Percentiles rank a stretch among this genome's conserved stretches.
phyloP scores from a whole-genome alignment of 768 basidiomycete genomes.

The Epithele typhae region DNA sequence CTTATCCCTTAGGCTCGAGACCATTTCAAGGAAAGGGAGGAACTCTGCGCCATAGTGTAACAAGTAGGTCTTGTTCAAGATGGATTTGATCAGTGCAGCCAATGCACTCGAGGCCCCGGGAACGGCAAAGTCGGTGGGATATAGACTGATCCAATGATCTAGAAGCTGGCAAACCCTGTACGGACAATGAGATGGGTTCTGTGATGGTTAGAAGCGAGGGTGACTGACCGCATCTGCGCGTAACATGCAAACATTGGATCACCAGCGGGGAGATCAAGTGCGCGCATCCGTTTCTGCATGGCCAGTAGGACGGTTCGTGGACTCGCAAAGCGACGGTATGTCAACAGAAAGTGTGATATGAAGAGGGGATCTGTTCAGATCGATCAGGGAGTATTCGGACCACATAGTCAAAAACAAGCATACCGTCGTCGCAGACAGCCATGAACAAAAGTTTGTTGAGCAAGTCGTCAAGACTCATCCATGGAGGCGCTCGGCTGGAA shows the following conservation, averaged over 20 bases:
- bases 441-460: slow-evolving; percentile 80
- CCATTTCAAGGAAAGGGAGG: slow-evolving; percentile 70
- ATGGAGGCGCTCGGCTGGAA: slow-evolving; percentile 54
- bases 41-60: slow-evolving; percentile 84
- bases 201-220: too few species aligned
- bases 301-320: slow-evolving; percentile 78
- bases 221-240: slow-evolving; percentile 75
- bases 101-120: slow-evolving; percentile 70
- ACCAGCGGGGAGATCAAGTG: slow-evolving; percentile 63
- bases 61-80: slow-evolving; percentile 74
- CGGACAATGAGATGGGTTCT: not conserved
- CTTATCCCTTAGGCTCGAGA: slow-evolving; percentile 59
- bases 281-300: slow-evolving; percentile 84
- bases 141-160: slow-evolving; percentile 72
- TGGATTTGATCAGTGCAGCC: slow-evolving; percentile 71
- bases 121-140: slow-evolving; percentile 78
- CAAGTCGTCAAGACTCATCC: slow-evolving; percentile 73
- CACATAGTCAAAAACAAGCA: slow-evolving; percentile 14
- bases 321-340: slow-evolving; percentile 77
- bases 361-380: slow-evolving; percentile 60
- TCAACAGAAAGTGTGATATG: slow-evolving; percentile 76
- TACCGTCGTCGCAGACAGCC: slow-evolving; percentile 82
- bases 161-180: slow-evolving; percentile 74
- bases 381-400: slow-evolving; percentile 1
- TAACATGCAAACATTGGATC: slow-evolving; percentile 87